Conservation (phyloP, 2,329 filamentous ascomycete genomes). For the Aspergillus candidus region DNA sequence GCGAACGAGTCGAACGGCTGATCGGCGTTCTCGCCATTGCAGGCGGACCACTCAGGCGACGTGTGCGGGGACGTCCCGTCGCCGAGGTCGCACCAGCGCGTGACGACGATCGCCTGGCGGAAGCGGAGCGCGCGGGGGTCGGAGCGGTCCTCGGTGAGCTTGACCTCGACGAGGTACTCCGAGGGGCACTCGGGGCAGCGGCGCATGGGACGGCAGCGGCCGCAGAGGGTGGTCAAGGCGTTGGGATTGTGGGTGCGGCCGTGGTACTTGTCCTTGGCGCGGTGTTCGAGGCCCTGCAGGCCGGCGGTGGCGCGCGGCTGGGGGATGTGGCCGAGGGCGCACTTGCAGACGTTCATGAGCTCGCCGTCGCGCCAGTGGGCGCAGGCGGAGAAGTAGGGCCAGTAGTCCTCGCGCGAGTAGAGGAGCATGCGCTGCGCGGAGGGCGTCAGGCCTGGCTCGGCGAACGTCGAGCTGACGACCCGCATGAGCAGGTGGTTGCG, state of each 20-base stretch:
- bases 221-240: slow-evolving; percentile 47
- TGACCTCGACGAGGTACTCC: slow-evolving; percentile 57
- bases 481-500: slow-evolving; percentile 53
- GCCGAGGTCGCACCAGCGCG: slow-evolving; percentile 57
- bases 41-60: slow-evolving; percentile 51
- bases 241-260: slow-evolving; percentile 29
- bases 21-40: slow-evolving; percentile 38
- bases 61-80: slow-evolving; percentile 45
- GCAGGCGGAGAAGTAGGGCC: slow-evolving; percentile 57
- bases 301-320: slow-evolving; percentile 35
- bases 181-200: slow-evolving; percentile 57
- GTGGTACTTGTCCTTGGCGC: slow-evolving; percentile 30
- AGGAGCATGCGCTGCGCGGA: slow-evolving; percentile 51
- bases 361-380: slow-evolving; percentile 58
- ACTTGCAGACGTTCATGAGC: slow-evolving; percentile 56
- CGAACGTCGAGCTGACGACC: slow-evolving; percentile 51
- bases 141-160: slow-evolving; percentile 51
- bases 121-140: slow-evolving; percentile 42
- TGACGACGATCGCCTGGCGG: slow-evolving; percentile 56
- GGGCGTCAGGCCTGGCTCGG: slow-evolving; percentile 46
- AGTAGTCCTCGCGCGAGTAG: slow-evolving; percentile 56
- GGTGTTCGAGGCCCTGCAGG: slow-evolving; percentile 38
- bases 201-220: slow-evolving; percentile 53
- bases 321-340: slow-evolving; percentile 54
- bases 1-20: slow-evolving; percentile 50